A percentile compares a stretch with the other conserved stretches of the same genome.
These are phyloP conservation scores for Ogataea methanolica DNA, from an alignment of 805 yeast genomes.

Conservation along the genomic window DNA sequence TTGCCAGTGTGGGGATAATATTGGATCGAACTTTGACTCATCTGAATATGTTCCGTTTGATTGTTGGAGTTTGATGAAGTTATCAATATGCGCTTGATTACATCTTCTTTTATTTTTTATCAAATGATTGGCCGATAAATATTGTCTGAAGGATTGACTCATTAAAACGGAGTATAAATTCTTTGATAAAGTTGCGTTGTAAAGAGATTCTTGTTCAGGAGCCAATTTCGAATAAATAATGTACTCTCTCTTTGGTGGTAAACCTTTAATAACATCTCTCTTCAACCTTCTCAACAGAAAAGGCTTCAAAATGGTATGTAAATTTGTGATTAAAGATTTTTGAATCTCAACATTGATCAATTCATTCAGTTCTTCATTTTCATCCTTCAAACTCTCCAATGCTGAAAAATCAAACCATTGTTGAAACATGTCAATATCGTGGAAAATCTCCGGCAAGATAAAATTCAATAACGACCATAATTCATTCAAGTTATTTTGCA, in stretches of 20 bases:
- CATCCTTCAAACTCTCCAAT: slow-evolving; percentile 36
- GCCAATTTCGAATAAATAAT: slow-evolving; percentile 70
- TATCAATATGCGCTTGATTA: slow-evolving; percentile 31
- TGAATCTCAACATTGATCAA: slow-evolving; percentile 55
- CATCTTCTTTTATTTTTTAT: slow-evolving; percentile 12
- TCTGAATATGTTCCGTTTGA: slow-evolving; percentile 5
- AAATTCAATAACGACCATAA: slow-evolving; percentile 90
- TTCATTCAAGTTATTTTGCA: slow-evolving; percentile 87
- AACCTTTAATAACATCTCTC: slow-evolving; percentile 56
- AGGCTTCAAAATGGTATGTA: slow-evolving; percentile 87
- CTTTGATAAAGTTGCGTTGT: slow-evolving; percentile 38
- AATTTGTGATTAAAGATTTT: slow-evolving; percentile 60
- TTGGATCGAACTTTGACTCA: slow-evolving; percentile 1
- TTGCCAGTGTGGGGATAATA: slow-evolving; percentile 20
- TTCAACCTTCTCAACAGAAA: slow-evolving; percentile 81
- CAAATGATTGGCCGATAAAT: slow-evolving; percentile 38
- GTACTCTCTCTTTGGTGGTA: slow-evolving; percentile 91
- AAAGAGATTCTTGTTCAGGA: slow-evolving; percentile 52
- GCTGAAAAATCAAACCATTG: slow-evolving; percentile 89
- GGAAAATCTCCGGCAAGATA: slow-evolving; percentile 87
- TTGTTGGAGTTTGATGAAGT: slow-evolving; percentile 33
- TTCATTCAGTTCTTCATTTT: slow-evolving; percentile 36
- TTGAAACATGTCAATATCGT: slow-evolving; percentile 83
- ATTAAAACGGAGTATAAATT: slow-evolving; percentile 41
- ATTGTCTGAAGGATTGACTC: slow-evolving; percentile 47